phyloP scores from a whole-genome alignment of 257 asterid species.

The Solanum appendiculatum region DNA sequence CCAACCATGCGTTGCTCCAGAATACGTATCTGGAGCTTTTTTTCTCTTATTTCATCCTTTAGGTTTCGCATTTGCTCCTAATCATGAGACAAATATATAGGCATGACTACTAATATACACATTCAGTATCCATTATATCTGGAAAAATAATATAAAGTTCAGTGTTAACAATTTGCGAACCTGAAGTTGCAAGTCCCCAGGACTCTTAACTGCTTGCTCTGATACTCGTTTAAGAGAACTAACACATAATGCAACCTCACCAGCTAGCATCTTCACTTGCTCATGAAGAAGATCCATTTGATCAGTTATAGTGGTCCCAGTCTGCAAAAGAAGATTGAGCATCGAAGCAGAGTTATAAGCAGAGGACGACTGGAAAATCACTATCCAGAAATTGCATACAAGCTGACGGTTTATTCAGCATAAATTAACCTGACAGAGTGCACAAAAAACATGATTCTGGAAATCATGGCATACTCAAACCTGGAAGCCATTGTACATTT shows the following conservation, averaged over 20 bases:
- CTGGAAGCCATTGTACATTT: neutral
- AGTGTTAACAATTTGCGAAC: slow-evolving; percentile 19
- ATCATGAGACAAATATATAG: slow-evolving; percentile 10
- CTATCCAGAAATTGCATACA: neutral
- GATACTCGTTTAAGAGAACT: slow-evolving; percentile 70
- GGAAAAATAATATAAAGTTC: neutral
- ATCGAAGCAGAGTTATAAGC: slow-evolving; percentile 6
- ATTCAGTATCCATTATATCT: neutral
- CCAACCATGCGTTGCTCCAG: slow-evolving; percentile 79
- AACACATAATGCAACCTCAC: slow-evolving; percentile 68
- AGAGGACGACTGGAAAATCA: neutral
- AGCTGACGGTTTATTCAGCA: neutral
- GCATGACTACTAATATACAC: neutral
- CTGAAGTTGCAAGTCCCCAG: slow-evolving; percentile 45
- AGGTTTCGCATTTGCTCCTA: slow-evolving; percentile 54
- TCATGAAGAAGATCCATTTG: slow-evolving; percentile 80
- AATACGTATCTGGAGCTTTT: slow-evolving; percentile 52
- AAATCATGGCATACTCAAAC: neutral
- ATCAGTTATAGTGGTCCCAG: slow-evolving; percentile 70
- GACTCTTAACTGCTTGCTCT: slow-evolving; percentile 46
- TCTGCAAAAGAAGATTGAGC: slow-evolving; percentile 31
- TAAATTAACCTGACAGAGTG: neutral
- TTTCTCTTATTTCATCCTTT: slow-evolving; percentile 67
- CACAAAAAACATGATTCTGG: neutral
- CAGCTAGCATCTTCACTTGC: slow-evolving; percentile 80